A percentile compares a stretch with the other conserved stretches of the same genome.
phyloP scores from a whole-genome alignment of 75 land plant genomes.

The Selaginella moellendorffii region DNA sequence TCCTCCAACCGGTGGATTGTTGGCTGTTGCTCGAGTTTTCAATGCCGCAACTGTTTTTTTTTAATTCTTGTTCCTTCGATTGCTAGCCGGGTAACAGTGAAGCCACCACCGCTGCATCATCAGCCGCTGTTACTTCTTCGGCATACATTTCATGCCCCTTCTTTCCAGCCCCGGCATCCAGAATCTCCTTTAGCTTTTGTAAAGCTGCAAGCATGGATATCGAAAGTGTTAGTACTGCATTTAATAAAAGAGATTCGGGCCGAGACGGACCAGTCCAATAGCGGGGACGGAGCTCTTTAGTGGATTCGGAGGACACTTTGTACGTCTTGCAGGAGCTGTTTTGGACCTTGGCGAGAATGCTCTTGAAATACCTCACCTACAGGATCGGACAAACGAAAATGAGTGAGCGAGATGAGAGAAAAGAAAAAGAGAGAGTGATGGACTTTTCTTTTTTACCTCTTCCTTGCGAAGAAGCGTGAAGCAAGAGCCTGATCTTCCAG shows the following conservation, averaged over 20 bases:
- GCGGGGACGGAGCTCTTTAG: constrained; percentile 34
- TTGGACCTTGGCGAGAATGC: constrained; percentile 47
- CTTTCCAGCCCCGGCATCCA: too few relatives aligned
- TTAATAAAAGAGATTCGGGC: background rate
- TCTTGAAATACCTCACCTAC: constrained; percentile 61
- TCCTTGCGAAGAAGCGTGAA: constrained; percentile 55
- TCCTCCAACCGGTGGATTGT: too few relatives aligned
- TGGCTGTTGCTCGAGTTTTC: too few relatives aligned
- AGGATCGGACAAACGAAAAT: background rate
- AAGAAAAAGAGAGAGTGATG: too few relatives aligned
- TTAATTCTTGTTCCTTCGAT: too few relatives aligned
- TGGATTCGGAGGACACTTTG: constrained; percentile 30
- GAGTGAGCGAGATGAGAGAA: background rate
- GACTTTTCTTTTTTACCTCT: too few relatives aligned
- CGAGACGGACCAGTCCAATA: constrained; percentile 36
- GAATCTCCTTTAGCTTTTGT: background rate
- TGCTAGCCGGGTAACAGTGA: too few relatives aligned
- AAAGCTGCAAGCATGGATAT: background rate
- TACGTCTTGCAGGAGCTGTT: constrained; percentile 27
- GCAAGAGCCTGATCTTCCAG: constrained; percentile 66
- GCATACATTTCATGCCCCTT: too few relatives aligned
- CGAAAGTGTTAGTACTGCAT: background rate
- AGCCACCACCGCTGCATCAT: too few relatives aligned
- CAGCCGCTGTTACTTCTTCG: too few relatives aligned
- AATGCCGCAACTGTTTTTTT: too few relatives aligned